Conservation (phyloP, 148 eudicot species). For the Vaccinium vitisidaea region DNA sequence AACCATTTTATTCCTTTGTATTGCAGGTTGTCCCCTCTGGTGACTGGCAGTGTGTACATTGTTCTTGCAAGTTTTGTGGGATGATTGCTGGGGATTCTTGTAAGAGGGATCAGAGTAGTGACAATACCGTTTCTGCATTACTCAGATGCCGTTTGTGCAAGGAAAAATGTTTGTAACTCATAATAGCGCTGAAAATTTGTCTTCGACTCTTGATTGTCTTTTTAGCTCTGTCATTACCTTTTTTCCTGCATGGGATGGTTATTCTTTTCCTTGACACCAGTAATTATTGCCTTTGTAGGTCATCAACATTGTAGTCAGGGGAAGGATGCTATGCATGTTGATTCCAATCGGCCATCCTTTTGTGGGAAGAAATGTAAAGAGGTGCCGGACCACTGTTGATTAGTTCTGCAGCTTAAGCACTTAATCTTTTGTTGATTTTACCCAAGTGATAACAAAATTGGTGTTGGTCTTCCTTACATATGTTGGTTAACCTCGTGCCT, state of each 20-base stretch:
- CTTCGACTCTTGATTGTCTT: not conserved
- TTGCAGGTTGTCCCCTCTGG: constrained; percentile 80
- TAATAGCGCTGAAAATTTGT: not conserved
- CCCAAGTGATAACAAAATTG: not conserved
- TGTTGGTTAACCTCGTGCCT: not conserved
- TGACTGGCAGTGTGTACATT: constrained; percentile 81
- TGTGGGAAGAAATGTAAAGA: constrained; percentile 75
- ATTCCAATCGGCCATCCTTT: constrained; percentile 36
- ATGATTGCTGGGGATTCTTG: constrained; percentile 31
- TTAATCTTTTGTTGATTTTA: not conserved
- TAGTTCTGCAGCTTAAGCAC: not conserved
- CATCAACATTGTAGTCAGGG: constrained; percentile 50
- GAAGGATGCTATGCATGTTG: constrained; percentile 25
- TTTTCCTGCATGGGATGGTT: constrained; percentile 9
- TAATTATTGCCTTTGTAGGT: constrained; percentile 39
- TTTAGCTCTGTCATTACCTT: constrained; percentile 1
- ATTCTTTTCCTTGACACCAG: constrained; percentile 13
- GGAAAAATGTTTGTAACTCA: constrained; percentile 57
- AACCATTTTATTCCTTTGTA: constrained; percentile 2
- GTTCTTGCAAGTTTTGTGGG: constrained; percentile 88
- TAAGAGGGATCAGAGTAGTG: constrained; percentile 30
- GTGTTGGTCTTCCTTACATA: not conserved
- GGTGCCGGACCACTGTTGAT: constrained; percentile 35
- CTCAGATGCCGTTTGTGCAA: constrained; percentile 68
- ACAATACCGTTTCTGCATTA: constrained; percentile 32